phyloP scores from a whole-genome alignment of 176 grass and related monocot species.

The Tuctoria greenei region DNA sequence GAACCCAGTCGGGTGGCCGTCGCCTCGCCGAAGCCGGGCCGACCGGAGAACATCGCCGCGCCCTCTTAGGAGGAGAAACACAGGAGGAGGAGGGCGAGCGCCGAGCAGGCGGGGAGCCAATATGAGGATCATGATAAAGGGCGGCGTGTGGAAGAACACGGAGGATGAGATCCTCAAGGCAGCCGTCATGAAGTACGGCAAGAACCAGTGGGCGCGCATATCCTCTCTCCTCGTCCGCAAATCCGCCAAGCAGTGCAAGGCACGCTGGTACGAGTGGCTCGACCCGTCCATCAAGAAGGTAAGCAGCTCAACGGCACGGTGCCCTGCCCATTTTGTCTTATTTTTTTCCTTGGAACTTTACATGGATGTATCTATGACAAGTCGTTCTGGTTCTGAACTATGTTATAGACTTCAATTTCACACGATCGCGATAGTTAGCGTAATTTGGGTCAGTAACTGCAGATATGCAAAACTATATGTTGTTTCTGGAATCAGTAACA shows the following conservation, averaged over 20 bases:
- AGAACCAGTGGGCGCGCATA: slow-evolving; percentile 88
- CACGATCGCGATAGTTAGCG: too few species aligned
- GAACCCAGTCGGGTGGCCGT: background rate
- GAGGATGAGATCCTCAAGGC: slow-evolving; percentile 89
- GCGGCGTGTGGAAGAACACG: slow-evolving; percentile 88
- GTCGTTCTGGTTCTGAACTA: background rate
- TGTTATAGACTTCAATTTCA: background rate
- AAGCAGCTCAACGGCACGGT: background rate
- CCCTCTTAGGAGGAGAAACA: slow-evolving; percentile 18
- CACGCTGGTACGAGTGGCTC: slow-evolving; percentile 87
- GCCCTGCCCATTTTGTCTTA: background rate
- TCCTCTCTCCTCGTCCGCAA: slow-evolving; percentile 81
- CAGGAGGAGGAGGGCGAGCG: background rate
- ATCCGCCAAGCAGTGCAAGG: slow-evolving; percentile 87
- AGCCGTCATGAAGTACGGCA: slow-evolving; percentile 84
- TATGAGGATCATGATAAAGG: slow-evolving; percentile 94
- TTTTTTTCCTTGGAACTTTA: background rate
- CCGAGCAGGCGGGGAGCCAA: slow-evolving; percentile 24
- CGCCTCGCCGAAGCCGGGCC: slow-evolving; percentile 1
- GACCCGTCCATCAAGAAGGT: slow-evolving; percentile 22
- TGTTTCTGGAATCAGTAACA: background rate
- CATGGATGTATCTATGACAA: background rate
- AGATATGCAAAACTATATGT: background rate
- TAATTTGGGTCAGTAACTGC: background rate
- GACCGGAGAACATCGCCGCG: background rate